Conservation (phyloP, 352 stramenopile species). For the Halophytophthora batemanensis region DNA sequence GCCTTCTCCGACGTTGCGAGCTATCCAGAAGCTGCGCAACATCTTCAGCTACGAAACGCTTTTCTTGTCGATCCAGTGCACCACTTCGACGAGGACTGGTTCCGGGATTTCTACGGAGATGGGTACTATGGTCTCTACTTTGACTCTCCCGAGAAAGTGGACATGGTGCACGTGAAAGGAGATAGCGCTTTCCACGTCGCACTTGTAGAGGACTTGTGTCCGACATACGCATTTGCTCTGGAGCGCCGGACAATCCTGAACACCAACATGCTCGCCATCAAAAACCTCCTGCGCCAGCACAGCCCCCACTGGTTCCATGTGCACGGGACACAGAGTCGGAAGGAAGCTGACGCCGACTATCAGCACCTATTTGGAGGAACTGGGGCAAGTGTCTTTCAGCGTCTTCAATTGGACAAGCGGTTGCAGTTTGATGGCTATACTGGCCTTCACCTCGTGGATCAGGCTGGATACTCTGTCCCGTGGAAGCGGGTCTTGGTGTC, state of each 20-base stretch:
- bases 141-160: conserved; percentile 13
- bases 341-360: conserved; percentile 19
- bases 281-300: conserved; percentile 18
- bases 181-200: conserved; percentile 15
- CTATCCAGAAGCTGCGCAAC: conserved; percentile 21
- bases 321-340: conserved; percentile 18
- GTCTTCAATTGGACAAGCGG: conserved; percentile 9
- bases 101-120: conserved; percentile 20
- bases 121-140: conserved; percentile 22
- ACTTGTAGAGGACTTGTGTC: conserved; percentile 27
- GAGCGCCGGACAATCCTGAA: conserved; percentile 17
- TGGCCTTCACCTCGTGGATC: conserved; percentile 3
- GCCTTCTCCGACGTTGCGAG: conserved; percentile 19
- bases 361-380: conserved; percentile 22
- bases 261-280: conserved; percentile 26
- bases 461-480: conserved; percentile 5
- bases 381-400: conserved; percentile 5
- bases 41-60: conserved; percentile 10
- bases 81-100: conserved; percentile 24
- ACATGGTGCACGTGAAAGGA: conserved; percentile 26
- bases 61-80: conserved; percentile 10
- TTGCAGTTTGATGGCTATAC: not conserved
- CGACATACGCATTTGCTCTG: conserved; percentile 23
- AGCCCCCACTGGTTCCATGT: conserved; percentile 22
- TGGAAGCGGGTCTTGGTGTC: conserved; percentile 22